phyloP scores from a whole-genome alignment of 164 flowering plant genomes.

The Vitis rupestris region DNA sequence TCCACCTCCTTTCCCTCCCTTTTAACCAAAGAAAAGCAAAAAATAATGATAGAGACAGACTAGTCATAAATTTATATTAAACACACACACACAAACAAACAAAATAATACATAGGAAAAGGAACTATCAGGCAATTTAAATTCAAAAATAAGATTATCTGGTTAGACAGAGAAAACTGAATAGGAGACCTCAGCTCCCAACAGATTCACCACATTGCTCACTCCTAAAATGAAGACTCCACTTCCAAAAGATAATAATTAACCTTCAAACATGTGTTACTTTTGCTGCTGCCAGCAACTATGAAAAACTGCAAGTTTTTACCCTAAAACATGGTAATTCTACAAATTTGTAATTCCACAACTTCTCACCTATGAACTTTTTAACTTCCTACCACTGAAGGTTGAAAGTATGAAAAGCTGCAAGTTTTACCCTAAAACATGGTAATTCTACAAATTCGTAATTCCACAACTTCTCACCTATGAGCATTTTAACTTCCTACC shows the following conservation, averaged over 20 bases:
- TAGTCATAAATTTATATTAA: too few relatives aligned
- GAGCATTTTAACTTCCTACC: background rate
- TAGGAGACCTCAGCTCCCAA: background rate
- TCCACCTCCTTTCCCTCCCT: too few relatives aligned
- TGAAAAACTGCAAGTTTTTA: background rate
- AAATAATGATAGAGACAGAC: too few relatives aligned
- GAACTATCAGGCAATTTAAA: too few relatives aligned
- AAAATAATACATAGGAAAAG: too few relatives aligned
- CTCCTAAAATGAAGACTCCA: background rate
- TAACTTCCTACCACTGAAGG: too few relatives aligned
- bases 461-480: background rate
- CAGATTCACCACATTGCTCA: background rate
- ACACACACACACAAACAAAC: too few relatives aligned
- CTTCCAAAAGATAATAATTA: background rate
- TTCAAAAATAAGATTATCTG: too few relatives aligned
- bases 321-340: background rate
- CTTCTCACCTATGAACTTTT: background rate
- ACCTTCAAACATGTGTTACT: background rate
- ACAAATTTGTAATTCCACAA: background rate
- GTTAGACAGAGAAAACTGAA: too few relatives aligned
- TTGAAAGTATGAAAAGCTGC: background rate
- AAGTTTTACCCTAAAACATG: background rate
- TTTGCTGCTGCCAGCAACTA: background rate
- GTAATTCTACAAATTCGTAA: background rate
- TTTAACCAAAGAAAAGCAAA: too few relatives aligned